These are phyloP conservation scores for Angophora floribunda DNA, from an alignment of 345 rosid genomes.

Conservation along the genomic window DNA sequence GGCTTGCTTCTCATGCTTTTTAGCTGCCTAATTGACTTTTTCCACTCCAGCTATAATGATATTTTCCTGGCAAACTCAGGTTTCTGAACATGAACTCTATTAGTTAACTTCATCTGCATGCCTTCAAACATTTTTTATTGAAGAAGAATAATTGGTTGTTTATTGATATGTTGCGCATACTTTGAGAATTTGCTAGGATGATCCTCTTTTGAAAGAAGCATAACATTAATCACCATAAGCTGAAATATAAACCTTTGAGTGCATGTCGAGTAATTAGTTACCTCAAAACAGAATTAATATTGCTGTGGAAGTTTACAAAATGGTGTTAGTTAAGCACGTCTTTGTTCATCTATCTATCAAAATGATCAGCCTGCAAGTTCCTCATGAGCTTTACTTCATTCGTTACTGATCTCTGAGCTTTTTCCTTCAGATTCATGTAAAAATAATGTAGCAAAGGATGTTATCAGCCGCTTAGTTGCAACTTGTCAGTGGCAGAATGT, in stretches of 20 bases:
- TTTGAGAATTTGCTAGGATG: background rate
- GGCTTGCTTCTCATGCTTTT: background rate
- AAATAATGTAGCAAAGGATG: slow-evolving; percentile 43
- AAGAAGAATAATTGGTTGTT: background rate
- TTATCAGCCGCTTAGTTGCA: slow-evolving; percentile 22
- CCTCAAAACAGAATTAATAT: background rate
- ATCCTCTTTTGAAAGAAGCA: background rate
- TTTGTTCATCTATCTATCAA: background rate
- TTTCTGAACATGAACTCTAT: background rate
- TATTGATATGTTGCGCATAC: background rate
- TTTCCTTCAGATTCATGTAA: slow-evolving; percentile 40
- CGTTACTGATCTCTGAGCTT: background rate
- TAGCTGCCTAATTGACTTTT: background rate
- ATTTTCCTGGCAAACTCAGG: background rate
- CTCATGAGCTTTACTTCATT: background rate
- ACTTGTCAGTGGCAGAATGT: slow-evolving; percentile 60
- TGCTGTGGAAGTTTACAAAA: background rate
- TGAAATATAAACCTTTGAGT: background rate
- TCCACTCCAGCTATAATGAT: background rate
- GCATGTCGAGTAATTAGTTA: background rate
- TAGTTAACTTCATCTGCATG: background rate
- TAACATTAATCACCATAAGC: background rate
- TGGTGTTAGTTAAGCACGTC: background rate
- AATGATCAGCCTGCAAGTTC: background rate
- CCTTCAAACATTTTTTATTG: background rate